Conservation (phyloP, 139 green algal species). For the Chlorella sorokiniana region DNA sequence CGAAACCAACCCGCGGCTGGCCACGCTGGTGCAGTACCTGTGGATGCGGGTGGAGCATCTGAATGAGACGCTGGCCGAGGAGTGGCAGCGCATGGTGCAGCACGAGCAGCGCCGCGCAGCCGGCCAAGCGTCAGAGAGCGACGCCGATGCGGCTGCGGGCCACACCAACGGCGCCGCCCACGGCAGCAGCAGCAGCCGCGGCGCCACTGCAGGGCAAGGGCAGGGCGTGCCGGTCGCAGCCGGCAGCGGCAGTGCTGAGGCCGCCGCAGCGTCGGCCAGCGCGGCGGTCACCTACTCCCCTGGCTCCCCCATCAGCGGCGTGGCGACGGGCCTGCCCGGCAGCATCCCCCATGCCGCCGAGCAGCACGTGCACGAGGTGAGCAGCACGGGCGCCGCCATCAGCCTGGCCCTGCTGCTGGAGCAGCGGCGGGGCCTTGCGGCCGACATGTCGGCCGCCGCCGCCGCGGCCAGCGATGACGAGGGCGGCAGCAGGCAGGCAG, state of each 20-base stretch:
- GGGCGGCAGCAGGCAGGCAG: neutral
- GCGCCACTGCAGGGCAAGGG: neutral
- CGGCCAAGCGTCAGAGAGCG: neutral
- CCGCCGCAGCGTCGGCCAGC: neutral
- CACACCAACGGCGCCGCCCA: neutral
- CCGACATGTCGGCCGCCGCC: too few species aligned
- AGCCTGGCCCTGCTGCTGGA: slow-evolving; percentile 24
- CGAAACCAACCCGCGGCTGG: slow-evolving; percentile 40
- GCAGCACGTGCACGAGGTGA: slow-evolving; percentile 26
- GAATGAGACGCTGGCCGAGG: slow-evolving; percentile 16
- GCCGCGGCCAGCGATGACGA: neutral
- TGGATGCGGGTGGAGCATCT: slow-evolving; percentile 32
- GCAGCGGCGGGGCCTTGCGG: slow-evolving; percentile 8
- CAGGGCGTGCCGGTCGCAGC: neutral
- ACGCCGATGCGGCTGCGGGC: neutral
- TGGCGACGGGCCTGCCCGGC: slow-evolving; percentile 1
- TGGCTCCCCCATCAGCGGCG: neutral
- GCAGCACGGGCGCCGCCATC: slow-evolving; percentile 12
- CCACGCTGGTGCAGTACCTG: slow-evolving; percentile 40
- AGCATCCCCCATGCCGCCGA: slow-evolving; percentile 18
- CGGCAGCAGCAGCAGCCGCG: neutral
- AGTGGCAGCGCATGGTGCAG: slow-evolving; percentile 20
- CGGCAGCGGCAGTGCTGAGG: neutral
- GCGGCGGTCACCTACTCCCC: neutral
- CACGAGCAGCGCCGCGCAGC: neutral